Conservation (phyloP, 2,329 filamentous ascomycete genomes). For the Clonostachys sp. region DNA sequence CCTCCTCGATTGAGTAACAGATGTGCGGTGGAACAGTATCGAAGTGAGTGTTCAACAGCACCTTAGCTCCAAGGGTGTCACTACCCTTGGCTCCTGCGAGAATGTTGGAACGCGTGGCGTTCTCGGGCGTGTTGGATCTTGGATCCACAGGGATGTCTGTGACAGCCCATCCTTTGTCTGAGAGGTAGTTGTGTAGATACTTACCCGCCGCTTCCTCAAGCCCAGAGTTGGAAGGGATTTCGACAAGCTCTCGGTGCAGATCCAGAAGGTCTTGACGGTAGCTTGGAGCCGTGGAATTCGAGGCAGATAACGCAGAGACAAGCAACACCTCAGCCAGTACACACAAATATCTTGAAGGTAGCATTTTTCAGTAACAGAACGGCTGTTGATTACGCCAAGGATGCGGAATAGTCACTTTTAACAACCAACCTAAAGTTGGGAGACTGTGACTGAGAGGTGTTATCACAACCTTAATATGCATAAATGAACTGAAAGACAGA, state of each 20-base stretch:
- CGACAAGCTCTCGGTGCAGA: conserved; percentile 69
- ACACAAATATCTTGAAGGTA: no score
- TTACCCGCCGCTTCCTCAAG: conserved; percentile 64
- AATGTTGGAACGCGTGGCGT: conserved; percentile 12
- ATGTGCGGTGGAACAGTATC: conserved; percentile 73
- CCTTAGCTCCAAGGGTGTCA: conserved; percentile 42
- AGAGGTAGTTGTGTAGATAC: conserved; percentile 65
- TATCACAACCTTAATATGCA: no score
- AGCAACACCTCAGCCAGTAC: no score
- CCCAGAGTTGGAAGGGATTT: conserved; percentile 67
- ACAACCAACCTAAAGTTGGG: no score
- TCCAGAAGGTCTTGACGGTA: conserved; percentile 54
- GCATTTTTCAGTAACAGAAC: no score
- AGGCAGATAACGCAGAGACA: no score
- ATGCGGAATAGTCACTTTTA: no score
- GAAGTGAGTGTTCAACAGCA: conserved; percentile 77
- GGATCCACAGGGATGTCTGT: conserved; percentile 32
- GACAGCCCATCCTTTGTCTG: conserved; percentile 36
- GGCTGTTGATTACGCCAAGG: no score
- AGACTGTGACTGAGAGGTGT: no score
- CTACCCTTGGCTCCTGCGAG: conserved; percentile 27
- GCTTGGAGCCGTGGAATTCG: conserved; percentile 10
- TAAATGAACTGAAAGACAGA: no score
- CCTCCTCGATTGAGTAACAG: conserved; percentile 56
- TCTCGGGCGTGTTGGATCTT: conserved; percentile 17